phyloP scores from a whole-genome alignment of 1,284 basidiomycete genomes.

The Trichosporon coremiiforme region DNA sequence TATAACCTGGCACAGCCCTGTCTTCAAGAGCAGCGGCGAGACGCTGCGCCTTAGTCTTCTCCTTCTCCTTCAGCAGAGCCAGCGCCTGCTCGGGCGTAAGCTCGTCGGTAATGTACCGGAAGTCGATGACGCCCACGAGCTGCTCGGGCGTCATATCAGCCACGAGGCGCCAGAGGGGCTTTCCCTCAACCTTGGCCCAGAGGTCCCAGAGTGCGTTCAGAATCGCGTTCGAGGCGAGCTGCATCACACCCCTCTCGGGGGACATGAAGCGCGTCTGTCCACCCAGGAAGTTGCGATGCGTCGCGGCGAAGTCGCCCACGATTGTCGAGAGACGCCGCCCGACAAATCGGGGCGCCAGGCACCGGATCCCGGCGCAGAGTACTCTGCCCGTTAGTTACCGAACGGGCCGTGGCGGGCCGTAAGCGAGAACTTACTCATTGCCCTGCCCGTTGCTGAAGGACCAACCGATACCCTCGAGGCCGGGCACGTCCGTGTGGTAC shows the following conservation, averaged over 20 bases:
- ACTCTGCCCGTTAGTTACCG: conserved; percentile 58
- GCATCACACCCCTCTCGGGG: conserved; percentile 60
- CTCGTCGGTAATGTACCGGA: conserved; percentile 87
- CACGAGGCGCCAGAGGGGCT: conserved; percentile 61
- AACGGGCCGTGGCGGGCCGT: conserved; percentile 6
- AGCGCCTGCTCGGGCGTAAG: conserved; percentile 86
- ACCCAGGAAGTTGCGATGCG: conserved; percentile 34
- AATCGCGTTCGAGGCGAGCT: conserved; percentile 59
- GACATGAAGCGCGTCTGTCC: conserved; percentile 39
- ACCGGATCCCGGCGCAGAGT: conserved; percentile 35
- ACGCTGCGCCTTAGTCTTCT: conserved; percentile 71
- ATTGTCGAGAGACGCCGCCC: conserved; percentile 33
- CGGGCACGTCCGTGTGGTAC: conserved; percentile 64
- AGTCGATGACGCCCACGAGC: conserved; percentile 76
- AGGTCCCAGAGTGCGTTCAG: conserved; percentile 58
- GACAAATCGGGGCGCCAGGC: conserved; percentile 37
- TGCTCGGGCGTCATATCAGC: conserved; percentile 66
- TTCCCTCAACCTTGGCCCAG: conserved; percentile 58
- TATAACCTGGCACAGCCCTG: conserved; percentile 50
- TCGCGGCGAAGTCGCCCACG: conserved; percentile 34
- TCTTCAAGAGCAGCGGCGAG: conserved; percentile 64
- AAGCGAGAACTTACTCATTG: conserved; percentile 62
- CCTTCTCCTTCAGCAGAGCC: conserved; percentile 72
- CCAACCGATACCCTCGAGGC: conserved; percentile 79
- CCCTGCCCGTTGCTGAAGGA: conserved; percentile 89